Evolutionary conservation across 169 alveolate genomes (phyloP).

Genomic region (Perkinsus chesapeaki): DNA sequence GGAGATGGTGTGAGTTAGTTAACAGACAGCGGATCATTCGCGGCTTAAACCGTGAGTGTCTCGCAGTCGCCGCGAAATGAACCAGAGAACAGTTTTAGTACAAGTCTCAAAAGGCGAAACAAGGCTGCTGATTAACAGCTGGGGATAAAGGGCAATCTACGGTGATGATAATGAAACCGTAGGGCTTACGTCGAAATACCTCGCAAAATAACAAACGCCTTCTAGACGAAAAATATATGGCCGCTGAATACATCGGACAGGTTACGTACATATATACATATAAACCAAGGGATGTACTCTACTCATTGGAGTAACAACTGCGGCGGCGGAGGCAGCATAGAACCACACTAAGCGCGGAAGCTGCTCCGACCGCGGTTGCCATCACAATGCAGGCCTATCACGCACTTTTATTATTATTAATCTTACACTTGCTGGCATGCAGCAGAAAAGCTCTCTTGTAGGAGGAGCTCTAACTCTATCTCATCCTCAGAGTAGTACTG

Average conservation of each 20-base stretch:
- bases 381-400: background rate
- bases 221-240: background rate
- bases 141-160: background rate
- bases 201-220: background rate
- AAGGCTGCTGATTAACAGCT: background rate
- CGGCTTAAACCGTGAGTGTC: no score
- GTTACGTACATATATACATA: background rate
- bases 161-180: background rate
- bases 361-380: background rate
- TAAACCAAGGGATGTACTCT: background rate
- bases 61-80: background rate
- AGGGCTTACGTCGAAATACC: background rate
- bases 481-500: background rate
- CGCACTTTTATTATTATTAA: background rate
- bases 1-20: no score
- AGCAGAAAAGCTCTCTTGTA: background rate
- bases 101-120: background rate
- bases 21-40: background rate
- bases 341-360: background rate
- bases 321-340: background rate
- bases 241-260: background rate
- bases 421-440: background rate
- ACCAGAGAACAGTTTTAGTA: background rate
- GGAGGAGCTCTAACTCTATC: background rate
- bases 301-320: no score